Conservation (phyloP, 2,329 filamentous ascomycete genomes). For the Trichophyton mentagrophytes region DNA sequence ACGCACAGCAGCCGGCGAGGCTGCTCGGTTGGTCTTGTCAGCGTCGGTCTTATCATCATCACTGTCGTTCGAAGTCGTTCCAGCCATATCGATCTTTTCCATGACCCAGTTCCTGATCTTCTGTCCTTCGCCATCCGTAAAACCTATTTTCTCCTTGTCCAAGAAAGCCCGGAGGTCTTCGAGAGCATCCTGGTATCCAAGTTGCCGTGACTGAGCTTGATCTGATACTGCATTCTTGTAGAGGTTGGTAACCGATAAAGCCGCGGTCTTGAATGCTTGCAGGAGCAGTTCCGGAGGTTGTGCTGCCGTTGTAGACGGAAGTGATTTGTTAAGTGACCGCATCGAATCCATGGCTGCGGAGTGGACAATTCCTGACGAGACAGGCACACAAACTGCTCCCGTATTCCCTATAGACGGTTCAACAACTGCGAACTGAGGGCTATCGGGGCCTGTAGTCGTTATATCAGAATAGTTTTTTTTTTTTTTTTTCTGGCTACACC, state of each 20-base stretch:
- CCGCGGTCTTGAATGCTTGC: conserved; percentile 81
- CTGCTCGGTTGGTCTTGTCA: conserved; percentile 27
- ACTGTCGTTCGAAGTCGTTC: conserved; percentile 27
- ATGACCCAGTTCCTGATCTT: conserved; percentile 49
- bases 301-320: conserved; percentile 39
- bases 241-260: conserved; percentile 85
- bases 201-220: conserved; percentile 58
- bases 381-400: neutral
- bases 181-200: conserved; percentile 88
- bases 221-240: conserved; percentile 82
- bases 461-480: too few species aligned
- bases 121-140: conserved; percentile 67
- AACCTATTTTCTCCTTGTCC: conserved; percentile 65
- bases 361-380: neutral
- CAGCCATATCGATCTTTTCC: conserved; percentile 33
- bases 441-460: neutral
- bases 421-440: neutral
- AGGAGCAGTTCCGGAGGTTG: conserved; percentile 50
- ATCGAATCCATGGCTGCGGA: conserved; percentile 46
- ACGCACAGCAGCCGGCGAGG: conserved; percentile 24
- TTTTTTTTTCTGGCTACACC: neutral
- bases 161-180: conserved; percentile 79
- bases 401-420: neutral
- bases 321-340: conserved; percentile 49
- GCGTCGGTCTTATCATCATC: conserved; percentile 33